Base-by-base conservation (phyloP, 2,329 filamentous ascomycete species). In the Botrytis aclada region DNA sequence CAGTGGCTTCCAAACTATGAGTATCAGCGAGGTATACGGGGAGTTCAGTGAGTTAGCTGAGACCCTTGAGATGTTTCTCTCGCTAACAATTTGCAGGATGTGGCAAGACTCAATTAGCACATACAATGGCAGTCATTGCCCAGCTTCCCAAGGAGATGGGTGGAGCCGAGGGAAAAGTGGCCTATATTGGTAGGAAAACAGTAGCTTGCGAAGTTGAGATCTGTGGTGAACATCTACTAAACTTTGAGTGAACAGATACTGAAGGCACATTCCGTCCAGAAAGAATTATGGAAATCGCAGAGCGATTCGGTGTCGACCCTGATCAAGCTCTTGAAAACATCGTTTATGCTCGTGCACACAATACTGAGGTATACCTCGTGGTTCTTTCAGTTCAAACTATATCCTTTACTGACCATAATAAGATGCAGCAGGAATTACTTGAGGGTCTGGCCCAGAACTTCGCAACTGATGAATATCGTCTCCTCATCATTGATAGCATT, bases 1-100 rank as follows among this genome's bases (percentile, higher is more conserved):
- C 71, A 90, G 88, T 75, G 90, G 90, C 37, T 92, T 92, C 76
- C 88, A 91, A 80, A 92, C 89, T 61, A 89, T 90, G 87, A 91
- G 89, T 78, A 90, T 92, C 79, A 91, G 87, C 76, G 90, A 89
- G 78, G 86, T 89, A 39, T 89, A 86, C 80, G 88, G 88, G 74
- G 88, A 89, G 77, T 89, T 86, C 76, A 85, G 88, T 82, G 77
- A 72, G 81, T 75, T 18, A 22, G 20, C 4, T 20, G 34, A 67
- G n/a, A 22, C 8, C 39, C 29, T 39, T 45, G 9, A 29, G 22
- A 56, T 12, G 10, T 67, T 45, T 45, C 8, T 39, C 56, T 66
- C 32, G 41, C 47, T 25, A 61, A 70, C 29, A 4, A 18, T 29
- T 43, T 43, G 14, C 43, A 84, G 83, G 83, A 75, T 92, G 90